These are phyloP conservation scores for Mycena maculata DNA, from an alignment of 768 basidiomycete genomes.

Conservation along the genomic window DNA sequence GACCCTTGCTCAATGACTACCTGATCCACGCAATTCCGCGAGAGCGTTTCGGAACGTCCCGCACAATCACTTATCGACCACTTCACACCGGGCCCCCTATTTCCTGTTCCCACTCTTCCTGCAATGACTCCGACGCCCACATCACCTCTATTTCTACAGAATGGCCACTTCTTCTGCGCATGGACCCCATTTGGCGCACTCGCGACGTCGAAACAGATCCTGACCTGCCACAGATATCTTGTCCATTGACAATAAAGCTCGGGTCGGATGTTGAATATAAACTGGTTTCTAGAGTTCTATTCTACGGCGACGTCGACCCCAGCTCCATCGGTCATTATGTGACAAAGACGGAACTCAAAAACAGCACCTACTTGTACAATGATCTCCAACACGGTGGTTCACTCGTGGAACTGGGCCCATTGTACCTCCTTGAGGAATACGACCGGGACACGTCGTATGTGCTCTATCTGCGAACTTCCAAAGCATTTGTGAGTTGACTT, in stretches of 20 bases:
- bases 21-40: slow-evolving; percentile 4
- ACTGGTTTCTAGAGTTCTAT: slow-evolving; percentile 4
- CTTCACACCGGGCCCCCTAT: background rate
- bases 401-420: background rate
- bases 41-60: background rate
- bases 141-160: slow-evolving; percentile 3
- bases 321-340: background rate
- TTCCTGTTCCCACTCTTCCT: background rate
- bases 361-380: slow-evolving; percentile 1
- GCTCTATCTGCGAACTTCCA: slow-evolving; percentile 7
- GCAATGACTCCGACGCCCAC: background rate
- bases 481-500: slow-evolving; percentile 4
- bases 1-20: background rate
- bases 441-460: slow-evolving; percentile 2
- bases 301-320: background rate
- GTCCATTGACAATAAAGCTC: background rate
- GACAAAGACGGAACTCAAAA: background rate
- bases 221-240: background rate
- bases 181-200: background rate
- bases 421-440: background rate
- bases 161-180: slow-evolving; percentile 4
- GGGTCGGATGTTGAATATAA: background rate
- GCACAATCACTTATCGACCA: background rate
- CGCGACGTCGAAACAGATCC: background rate
- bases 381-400: background rate